Evolutionary conservation across 805 yeast species (phyloP), one percentile per base, ranked within the genome.

Genomic region (Candida ovalis): DNA sequence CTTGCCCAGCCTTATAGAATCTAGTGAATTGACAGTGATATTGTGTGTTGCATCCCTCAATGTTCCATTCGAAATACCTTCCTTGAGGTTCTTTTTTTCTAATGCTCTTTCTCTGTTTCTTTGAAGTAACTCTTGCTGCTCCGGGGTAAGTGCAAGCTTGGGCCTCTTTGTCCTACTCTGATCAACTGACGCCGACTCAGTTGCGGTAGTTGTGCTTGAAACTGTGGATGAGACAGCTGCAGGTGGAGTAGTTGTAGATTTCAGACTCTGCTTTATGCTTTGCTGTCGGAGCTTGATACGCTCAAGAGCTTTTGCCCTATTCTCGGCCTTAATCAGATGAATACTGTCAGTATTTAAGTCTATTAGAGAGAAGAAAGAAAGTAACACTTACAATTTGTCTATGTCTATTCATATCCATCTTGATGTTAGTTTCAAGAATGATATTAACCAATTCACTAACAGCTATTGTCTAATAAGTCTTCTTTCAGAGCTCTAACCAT

Each of bases 271-370:
- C 37, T 48, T 52, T 21, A 61, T 49, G 2, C 42, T 48, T 42
- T 48, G 47, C 44, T 65, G 80, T 53, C 76, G 69, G 42, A 72
- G 71, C 52, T 76, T 71, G 32, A 85, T 70, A 48, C 84, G 66
- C 47, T 81, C 86, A 8, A 83, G 57, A 0, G 90, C 89, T 46
- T 73, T 73, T 40, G 74, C 72, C 52, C 94, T 70, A 60, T 84
- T 85, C 25, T 78, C 82, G 43, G 81, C 87, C 87, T 81, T 13
- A n/a, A 6, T 23, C 2, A 24, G 10, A 22, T 23, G 12, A 39
- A 8, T n/a, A n/a, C 7, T 42, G 49, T 43, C 40, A 51, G 50
- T 44, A 19, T 21, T n/a, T n/a, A n/a, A n/a, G n/a, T 35, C 22
- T 18, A 15, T 40, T 15, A 23, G 18, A 8, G 23, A 5, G 13